phyloP scores from a whole-genome alignment of 768 basidiomycete species.

The Leucosporidium creatinivorum region DNA sequence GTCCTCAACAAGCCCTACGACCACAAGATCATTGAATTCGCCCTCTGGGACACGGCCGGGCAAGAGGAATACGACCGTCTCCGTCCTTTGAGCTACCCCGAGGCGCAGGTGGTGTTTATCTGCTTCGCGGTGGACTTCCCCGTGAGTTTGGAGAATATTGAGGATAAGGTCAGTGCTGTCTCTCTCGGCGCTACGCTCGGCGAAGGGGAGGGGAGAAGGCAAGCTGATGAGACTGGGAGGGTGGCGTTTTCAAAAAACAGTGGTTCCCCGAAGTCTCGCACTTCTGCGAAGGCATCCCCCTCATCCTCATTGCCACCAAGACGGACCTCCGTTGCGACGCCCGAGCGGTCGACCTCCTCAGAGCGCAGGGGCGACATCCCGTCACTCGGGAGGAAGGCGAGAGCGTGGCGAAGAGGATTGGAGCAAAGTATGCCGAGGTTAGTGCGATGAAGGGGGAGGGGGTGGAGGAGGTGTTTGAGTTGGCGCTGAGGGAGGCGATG shows the following conservation, averaged over 20 bases:
- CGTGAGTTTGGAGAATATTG: slow-evolving; percentile 94
- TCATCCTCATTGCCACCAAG: slow-evolving; percentile 90
- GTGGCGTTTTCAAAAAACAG: slow-evolving; percentile 47
- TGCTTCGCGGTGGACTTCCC: slow-evolving; percentile 98
- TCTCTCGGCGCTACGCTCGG: slow-evolving; percentile 42
- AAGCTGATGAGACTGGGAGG: too few relatives aligned
- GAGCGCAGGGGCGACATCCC: slow-evolving; percentile 67
- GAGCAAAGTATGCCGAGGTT: slow-evolving; percentile 79
- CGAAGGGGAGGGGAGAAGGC: too few relatives aligned
- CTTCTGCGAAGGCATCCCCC: slow-evolving; percentile 80
- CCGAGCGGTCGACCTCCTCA: slow-evolving; percentile 75
- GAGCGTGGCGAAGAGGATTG: slow-evolving; percentile 83
- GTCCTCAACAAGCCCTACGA: slow-evolving; percentile 82
- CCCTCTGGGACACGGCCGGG: slow-evolving; percentile 99
- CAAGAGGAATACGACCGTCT: slow-evolving; percentile 99
- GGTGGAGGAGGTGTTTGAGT: slow-evolving; percentile 83
- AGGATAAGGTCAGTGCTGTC: slow-evolving; percentile 91
- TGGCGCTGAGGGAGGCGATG: slow-evolving; percentile 79
- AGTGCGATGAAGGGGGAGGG: slow-evolving; percentile 84
- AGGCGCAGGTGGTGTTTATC: slow-evolving; percentile 96
- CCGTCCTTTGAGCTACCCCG: slow-evolving; percentile 91
- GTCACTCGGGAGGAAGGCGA: slow-evolving; percentile 75
- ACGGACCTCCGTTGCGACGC: slow-evolving; percentile 81
- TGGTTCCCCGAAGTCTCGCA: slow-evolving; percentile 91
- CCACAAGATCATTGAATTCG: slow-evolving; percentile 74